Conservation (phyloP, 2,329 filamentous ascomycete genomes). For the Ophiostoma australiae region DNA sequence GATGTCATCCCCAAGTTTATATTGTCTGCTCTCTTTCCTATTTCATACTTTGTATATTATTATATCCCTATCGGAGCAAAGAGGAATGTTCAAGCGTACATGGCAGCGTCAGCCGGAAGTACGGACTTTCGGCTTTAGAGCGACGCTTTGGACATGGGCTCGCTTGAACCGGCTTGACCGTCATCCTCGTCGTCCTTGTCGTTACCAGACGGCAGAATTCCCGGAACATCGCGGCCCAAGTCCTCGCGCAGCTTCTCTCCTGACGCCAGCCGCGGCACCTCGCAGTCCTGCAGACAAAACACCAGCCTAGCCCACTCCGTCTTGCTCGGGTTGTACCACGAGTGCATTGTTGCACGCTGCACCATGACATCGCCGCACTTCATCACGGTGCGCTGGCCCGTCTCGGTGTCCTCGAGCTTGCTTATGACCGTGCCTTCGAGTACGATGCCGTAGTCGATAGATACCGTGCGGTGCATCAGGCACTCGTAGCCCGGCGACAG, state of each 20-base stretch:
- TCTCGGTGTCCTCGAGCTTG: slow-evolving; percentile 24
- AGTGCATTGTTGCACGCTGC: slow-evolving; percentile 49
- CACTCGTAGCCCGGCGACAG: slow-evolving; percentile 34
- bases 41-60: background rate
- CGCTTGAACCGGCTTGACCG: background rate
- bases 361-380: slow-evolving; percentile 35
- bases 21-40: slow-evolving; percentile 8
- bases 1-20: background rate
- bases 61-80: background rate
- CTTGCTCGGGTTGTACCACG: slow-evolving; percentile 46
- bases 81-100: background rate
- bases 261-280: slow-evolving; percentile 25
- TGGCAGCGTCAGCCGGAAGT: background rate
- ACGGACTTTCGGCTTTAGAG: background rate
- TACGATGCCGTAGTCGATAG: slow-evolving; percentile 30
- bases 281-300: slow-evolving; percentile 41
- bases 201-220: slow-evolving; percentile 13
- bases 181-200: background rate
- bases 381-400: slow-evolving; percentile 26
- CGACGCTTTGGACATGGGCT: background rate
- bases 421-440: slow-evolving; percentile 26
- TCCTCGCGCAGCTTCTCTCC: slow-evolving; percentile 26
- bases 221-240: slow-evolving; percentile 22
- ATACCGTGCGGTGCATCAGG: slow-evolving; percentile 32
- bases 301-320: slow-evolving; percentile 46